Evolutionary conservation across 2,329 filamentous ascomycete species (phyloP).

Genomic region (Ascochyta rabiei): DNA sequence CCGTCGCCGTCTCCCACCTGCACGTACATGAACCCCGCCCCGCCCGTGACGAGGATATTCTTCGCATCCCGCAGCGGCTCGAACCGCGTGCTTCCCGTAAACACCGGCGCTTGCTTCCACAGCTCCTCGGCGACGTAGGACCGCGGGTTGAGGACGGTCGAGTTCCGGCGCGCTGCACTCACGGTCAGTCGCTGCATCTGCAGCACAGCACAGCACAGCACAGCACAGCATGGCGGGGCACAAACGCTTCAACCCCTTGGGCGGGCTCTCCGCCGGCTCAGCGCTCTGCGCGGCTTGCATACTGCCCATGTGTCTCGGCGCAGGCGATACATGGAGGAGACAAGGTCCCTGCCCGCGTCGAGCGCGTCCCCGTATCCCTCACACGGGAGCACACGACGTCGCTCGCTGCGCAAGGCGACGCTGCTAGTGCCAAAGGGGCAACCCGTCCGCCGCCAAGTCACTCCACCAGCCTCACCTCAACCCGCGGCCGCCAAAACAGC

Average conservation of each 20-base stretch:
- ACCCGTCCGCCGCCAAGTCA: conserved; percentile 3
- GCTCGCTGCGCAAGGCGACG: not conserved
- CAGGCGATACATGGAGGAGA: conserved; percentile 3
- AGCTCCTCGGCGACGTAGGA: conserved; percentile 63
- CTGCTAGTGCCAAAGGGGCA: conserved; percentile 1
- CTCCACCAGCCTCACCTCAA: too few relatives aligned
- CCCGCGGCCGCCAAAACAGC: too few relatives aligned
- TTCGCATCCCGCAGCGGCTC: conserved; percentile 71
- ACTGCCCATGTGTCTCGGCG: not conserved
- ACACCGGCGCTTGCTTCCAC: conserved; percentile 74
- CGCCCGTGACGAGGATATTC: conserved; percentile 84
- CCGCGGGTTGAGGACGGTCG: conserved; percentile 50
- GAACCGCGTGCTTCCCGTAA: conserved; percentile 73
- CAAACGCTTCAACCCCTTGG: conserved; percentile 41
- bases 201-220: too few relatives aligned
- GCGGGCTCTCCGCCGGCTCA: conserved; percentile 19
- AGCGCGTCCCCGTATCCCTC: not conserved
- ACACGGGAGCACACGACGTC: not conserved
- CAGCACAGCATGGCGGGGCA: conserved; percentile 8
- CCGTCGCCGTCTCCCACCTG: too few relatives aligned
- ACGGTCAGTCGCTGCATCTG: too few relatives aligned
- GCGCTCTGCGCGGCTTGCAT: conserved; percentile 39
- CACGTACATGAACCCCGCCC: conserved; percentile 82
- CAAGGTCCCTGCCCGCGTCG: not conserved
- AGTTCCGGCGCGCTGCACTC: conserved; percentile 38